A percentile compares a stretch with the other conserved stretches of the same genome.
Evolutionary conservation across 192 early-diverging fungal species (phyloP).

Genomic region (Piromyces sp.): DNA sequence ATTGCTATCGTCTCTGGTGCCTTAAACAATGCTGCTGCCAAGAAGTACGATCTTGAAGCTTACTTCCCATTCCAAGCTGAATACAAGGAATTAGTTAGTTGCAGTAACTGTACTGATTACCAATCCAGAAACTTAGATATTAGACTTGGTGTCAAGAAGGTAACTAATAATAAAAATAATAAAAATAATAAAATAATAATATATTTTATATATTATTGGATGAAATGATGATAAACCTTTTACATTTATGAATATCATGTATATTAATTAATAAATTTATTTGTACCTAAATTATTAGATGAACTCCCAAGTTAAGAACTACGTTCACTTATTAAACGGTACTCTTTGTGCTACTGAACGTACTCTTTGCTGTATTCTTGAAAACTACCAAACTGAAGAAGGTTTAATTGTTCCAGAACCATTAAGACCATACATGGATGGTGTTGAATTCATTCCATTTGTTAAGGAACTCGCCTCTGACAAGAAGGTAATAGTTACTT

Average conservation of each 20-base stretch:
- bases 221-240: no score
- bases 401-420: constrained; percentile 75
- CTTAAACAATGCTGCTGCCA: constrained; percentile 95
- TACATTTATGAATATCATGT: no score
- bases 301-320: constrained; percentile 83
- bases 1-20: constrained; percentile 93
- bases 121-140: constrained; percentile 89
- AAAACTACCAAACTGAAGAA: constrained; percentile 83
- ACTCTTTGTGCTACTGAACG: constrained; percentile 92
- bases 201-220: no score
- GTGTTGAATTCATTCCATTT: constrained; percentile 79
- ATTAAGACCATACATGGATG: constrained; percentile 85
- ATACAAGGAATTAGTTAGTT: constrained; percentile 96
- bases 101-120: constrained; percentile 99
- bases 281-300: no score
- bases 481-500: neutral
- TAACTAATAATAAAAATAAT: neutral
- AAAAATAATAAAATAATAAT: no score
- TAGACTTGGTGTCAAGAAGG: constrained; percentile 88
- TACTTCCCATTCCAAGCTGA: constrained; percentile 98
- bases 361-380: constrained; percentile 82
- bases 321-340: constrained; percentile 93
- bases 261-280: no score
- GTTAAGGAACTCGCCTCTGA: constrained; percentile 14
- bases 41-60: constrained; percentile 97